A percentile compares a stretch with the other conserved stretches of the same genome.
phyloP scores from a whole-genome alignment of 192 early-diverging fungal genomes.

The Neocallimastix lanati region DNA sequence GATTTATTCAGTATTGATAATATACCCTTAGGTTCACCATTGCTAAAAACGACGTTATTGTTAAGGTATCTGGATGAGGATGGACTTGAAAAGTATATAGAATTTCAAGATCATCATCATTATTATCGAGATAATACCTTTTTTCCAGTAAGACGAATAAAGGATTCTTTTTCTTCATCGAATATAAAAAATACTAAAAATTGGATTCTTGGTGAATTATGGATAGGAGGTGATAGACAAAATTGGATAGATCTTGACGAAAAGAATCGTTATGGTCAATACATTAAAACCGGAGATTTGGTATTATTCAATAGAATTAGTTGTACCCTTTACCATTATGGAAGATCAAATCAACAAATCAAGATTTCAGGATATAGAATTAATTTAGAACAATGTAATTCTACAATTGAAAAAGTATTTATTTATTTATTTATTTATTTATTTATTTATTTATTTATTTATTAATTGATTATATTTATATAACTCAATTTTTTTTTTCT shows the following conservation, averaged over 20 bases:
- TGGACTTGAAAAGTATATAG: neutral
- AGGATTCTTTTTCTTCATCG: neutral
- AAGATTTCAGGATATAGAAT: neutral
- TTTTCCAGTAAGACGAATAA: neutral
- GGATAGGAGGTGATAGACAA: neutral
- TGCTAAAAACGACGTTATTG: neutral
- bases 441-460: no score
- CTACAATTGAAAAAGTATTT: neutral
- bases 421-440: no score
- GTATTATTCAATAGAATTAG: neutral
- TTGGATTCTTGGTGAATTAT: neutral
- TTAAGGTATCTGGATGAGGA: neutral
- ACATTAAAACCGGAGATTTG: neutral
- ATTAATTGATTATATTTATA: no score
- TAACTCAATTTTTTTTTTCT: no score
- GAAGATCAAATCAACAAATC: neutral
- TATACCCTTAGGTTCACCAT: neutral
- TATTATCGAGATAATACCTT: neutral
- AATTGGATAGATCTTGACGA: neutral
- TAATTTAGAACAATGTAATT: neutral
- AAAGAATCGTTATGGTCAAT: neutral
- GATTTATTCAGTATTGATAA: neutral
- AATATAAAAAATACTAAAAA: neutral
- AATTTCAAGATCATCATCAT: neutral
- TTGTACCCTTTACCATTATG: neutral